Evolutionary conservation across 306 rosid genomes (phyloP).

Genomic region (Calophaca sinica): DNA sequence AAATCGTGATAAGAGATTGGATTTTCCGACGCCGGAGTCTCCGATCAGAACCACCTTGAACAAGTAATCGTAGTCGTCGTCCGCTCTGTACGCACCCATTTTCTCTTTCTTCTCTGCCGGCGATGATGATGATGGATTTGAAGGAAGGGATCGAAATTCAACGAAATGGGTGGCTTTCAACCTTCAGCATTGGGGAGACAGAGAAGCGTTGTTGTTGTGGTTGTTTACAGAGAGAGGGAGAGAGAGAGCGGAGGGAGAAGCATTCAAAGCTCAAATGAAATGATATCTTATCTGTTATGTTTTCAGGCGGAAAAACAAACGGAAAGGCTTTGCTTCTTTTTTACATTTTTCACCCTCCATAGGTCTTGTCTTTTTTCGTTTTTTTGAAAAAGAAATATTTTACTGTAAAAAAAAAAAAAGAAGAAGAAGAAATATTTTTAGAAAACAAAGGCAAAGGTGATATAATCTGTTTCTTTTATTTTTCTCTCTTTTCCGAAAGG

Average conservation of each 20-base stretch:
- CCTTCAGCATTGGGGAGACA: conserved; percentile 46
- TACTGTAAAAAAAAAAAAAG: too few relatives aligned
- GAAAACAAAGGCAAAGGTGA: conserved; percentile 25
- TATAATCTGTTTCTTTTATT: neutral
- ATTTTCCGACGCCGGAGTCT: conserved; percentile 89
- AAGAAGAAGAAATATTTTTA: neutral
- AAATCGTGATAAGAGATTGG: conserved; percentile 82
- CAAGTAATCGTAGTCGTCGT: conserved; percentile 79
- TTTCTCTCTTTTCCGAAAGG: neutral
- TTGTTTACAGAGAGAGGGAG: conserved; percentile 30
- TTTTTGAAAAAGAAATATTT: neutral
- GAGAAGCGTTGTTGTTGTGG: conserved; percentile 1
- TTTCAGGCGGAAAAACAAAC: neutral
- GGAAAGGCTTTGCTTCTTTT: neutral
- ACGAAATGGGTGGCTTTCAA: conserved; percentile 26
- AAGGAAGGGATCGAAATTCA: conserved; percentile 31
- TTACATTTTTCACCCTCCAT: conserved; percentile 34
- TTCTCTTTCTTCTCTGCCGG: neutral
- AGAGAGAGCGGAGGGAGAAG: conserved; percentile 53
- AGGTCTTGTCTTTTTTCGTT: neutral
- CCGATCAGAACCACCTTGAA: conserved; percentile 89
- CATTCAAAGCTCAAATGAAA: conserved; percentile 52
- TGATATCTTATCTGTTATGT: neutral
- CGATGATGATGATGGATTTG: neutral
- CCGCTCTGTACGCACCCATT: conserved; percentile 85